A percentile compares a stretch with the other conserved stretches of the same genome.
These are phyloP conservation scores for Calocera cornea DNA, from an alignment of 768 basidiomycete species.

Conservation along the genomic window DNA sequence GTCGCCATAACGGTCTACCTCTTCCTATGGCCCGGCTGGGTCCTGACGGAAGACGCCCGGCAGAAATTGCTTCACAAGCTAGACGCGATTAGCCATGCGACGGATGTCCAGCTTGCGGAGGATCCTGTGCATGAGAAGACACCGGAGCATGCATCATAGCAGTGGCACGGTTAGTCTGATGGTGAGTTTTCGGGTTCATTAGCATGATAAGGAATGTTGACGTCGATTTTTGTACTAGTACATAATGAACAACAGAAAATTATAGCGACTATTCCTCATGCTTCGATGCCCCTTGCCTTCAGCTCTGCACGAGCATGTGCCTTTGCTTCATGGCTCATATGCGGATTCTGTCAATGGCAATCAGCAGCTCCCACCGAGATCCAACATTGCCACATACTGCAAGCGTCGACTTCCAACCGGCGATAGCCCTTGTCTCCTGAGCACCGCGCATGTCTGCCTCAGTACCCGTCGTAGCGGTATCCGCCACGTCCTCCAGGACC, in stretches of 20 bases:
- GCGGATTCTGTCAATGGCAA: background rate
- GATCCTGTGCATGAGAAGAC: background rate
- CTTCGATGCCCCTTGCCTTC: conserved; percentile 3
- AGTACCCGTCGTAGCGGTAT: background rate
- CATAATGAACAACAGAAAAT: background rate
- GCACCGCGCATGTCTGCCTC: background rate
- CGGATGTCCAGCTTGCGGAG: background rate
- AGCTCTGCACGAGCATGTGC: conserved; percentile 7
- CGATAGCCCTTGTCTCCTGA: background rate
- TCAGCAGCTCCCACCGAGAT: background rate
- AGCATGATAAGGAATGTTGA: no score
- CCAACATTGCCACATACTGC: background rate
- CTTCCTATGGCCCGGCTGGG: conserved; percentile 47
- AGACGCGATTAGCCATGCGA: no score
- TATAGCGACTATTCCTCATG: background rate
- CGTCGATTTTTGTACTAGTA: no score
- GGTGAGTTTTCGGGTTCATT: background rate
- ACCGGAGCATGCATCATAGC: background rate
- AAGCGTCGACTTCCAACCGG: background rate
- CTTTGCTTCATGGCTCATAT: background rate
- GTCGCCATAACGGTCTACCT: conserved; percentile 45
- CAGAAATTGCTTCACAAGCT: background rate
- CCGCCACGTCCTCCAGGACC: background rate
- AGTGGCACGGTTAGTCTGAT: background rate
- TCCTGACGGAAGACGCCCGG: background rate